phyloP scores from a whole-genome alignment of 768 basidiomycete genomes.

The Lactarius vividus region DNA sequence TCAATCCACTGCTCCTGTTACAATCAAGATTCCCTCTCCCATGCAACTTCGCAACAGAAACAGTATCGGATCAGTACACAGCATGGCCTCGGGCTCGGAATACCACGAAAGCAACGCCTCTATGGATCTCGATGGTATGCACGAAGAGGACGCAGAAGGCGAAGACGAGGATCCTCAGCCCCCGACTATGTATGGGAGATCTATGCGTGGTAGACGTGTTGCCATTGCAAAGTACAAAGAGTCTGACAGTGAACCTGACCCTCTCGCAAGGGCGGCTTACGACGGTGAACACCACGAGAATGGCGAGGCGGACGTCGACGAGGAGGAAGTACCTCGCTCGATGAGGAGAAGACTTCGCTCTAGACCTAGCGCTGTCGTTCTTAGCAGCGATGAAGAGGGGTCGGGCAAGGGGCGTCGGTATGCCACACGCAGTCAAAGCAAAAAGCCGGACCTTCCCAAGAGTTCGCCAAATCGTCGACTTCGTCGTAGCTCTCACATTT shows the following conservation, averaged over 20 bases:
- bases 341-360: slow-evolving; percentile 21
- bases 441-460: slow-evolving; percentile 33
- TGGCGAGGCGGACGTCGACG: slow-evolving; percentile 28
- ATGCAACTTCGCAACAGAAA: slow-evolving; percentile 27
- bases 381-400: slow-evolving; percentile 46
- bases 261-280: slow-evolving; percentile 12
- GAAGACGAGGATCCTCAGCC: slow-evolving; percentile 28
- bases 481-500: slow-evolving; percentile 38
- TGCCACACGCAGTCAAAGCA: slow-evolving; percentile 41
- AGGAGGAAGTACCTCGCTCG: slow-evolving; percentile 32
- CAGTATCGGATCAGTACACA: slow-evolving; percentile 26
- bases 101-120: slow-evolving; percentile 37
- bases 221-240: slow-evolving; percentile 34
- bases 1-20: slow-evolving; percentile 18
- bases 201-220: slow-evolving; percentile 33
- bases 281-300: slow-evolving; percentile 16
- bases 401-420: slow-evolving; percentile 34
- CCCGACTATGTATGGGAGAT: slow-evolving; percentile 22
- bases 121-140: slow-evolving; percentile 34
- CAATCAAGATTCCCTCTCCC: slow-evolving; percentile 26
- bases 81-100: slow-evolving; percentile 36
- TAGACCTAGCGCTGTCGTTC: slow-evolving; percentile 35
- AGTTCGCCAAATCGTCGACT: slow-evolving; percentile 31
- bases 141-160: slow-evolving; percentile 28
- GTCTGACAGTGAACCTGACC: slow-evolving; percentile 30